Conservation (phyloP, 1,284 basidiomycete species). For the Heimioporus punctisporus region DNA sequence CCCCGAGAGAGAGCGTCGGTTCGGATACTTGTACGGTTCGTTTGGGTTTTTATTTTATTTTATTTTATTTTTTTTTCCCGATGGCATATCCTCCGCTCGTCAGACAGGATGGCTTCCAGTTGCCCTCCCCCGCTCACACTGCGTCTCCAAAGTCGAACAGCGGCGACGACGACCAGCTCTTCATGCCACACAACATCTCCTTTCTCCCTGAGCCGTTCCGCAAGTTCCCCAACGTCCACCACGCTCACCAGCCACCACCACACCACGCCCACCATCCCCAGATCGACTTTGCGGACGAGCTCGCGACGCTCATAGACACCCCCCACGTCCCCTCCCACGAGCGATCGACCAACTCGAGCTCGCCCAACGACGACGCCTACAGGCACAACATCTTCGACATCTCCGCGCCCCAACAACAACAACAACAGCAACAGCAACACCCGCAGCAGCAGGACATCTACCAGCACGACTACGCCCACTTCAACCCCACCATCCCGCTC, state of each 20-base stretch:
- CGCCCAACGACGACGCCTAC: slow-evolving; percentile 38
- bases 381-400: slow-evolving; percentile 79
- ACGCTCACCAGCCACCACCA: slow-evolving; percentile 13
- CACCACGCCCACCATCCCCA: slow-evolving; percentile 8
- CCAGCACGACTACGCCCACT: slow-evolving; percentile 37
- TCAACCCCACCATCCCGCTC: slow-evolving; percentile 62
- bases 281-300: slow-evolving; percentile 67
- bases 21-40: not conserved
- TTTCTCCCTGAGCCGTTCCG: slow-evolving; percentile 53
- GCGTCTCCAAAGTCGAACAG: slow-evolving; percentile 32
- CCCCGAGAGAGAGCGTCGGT: slow-evolving; percentile 30
- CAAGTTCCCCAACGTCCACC: slow-evolving; percentile 41
- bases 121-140: slow-evolving; percentile 48
- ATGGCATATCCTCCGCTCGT: slow-evolving; percentile 33
- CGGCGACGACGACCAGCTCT: slow-evolving; percentile 36
- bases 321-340: slow-evolving; percentile 43
- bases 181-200: slow-evolving; percentile 41
- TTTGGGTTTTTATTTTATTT: not conserved
- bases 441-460: slow-evolving; percentile 28
- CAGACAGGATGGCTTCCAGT: slow-evolving; percentile 67
- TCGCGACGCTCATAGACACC: slow-evolving; percentile 55
- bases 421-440: slow-evolving; percentile 21
- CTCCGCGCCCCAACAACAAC: slow-evolving; percentile 41
- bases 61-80: not conserved
- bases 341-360: slow-evolving; percentile 33